A percentile compares a stretch with the other conserved stretches of the same genome.
Evolutionary conservation across 768 basidiomycete species (phyloP).

Genomic region (Boletus rubroflammeus): DNA sequence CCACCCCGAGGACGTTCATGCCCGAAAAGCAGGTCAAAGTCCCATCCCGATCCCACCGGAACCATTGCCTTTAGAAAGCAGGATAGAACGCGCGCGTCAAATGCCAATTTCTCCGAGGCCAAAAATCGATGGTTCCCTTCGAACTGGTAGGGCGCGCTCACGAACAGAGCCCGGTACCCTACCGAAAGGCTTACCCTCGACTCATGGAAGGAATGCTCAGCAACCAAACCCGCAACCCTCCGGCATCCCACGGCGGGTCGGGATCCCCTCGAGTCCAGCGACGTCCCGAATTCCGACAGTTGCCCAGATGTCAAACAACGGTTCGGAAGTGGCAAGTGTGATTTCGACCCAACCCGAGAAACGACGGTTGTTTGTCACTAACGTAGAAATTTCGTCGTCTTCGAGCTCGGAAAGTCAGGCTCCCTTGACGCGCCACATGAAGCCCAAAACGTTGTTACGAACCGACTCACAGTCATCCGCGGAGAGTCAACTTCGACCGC

Average conservation of each 20-base stretch:
- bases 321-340: constrained; percentile 32
- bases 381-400: constrained; percentile 41
- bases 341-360: constrained; percentile 25
- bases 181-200: constrained; percentile 9
- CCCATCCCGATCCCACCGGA: constrained; percentile 11
- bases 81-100: constrained; percentile 7
- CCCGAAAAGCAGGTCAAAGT: constrained; percentile 13
- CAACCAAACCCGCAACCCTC: constrained; percentile 16
- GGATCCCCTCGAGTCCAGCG: constrained; percentile 12
- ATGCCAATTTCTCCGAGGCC: constrained; percentile 1
- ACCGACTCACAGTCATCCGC: constrained; percentile 22
- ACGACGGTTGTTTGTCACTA: constrained; percentile 44
- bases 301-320: constrained; percentile 6
- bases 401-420: constrained; percentile 40
- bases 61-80: not conserved
- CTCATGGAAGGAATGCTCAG: constrained; percentile 3
- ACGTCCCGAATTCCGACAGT: constrained; percentile 10
- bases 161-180: constrained; percentile 28
- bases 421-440: constrained; percentile 10
- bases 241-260: constrained; percentile 27
- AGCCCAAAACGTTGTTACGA: constrained; percentile 13
- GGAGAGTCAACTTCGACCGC: constrained; percentile 20
- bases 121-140: constrained; percentile 11
- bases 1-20: constrained; percentile 8
- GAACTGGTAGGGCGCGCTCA: constrained; percentile 26